Base-by-base conservation (phyloP, 2,329 filamentous ascomycete species). In the Phaeosphaeriaceae sp. region DNA sequence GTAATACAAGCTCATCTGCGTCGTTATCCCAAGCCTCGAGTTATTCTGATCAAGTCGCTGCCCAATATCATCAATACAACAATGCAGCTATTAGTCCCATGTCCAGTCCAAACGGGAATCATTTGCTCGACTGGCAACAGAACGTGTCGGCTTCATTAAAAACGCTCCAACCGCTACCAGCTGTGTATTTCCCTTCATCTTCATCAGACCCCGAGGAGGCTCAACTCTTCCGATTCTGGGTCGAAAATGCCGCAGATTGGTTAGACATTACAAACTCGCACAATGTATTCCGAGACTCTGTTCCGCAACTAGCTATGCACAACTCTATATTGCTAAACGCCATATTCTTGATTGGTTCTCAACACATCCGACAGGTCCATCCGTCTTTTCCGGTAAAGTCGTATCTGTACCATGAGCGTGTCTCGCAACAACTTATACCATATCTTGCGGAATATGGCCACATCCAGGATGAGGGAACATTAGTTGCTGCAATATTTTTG, bases 311-410 rank as follows among this genome's bases (percentile, higher is more conserved):
- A 26, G 54, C 59, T 6, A 68, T 70, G 3, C 56, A 66, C 20
- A 76, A 73, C 32, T 72, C 75, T 0, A 68, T 77, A 15, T 56
- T 80, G 15, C 54, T 72, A 46, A 71, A 71, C 46, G 71, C 72
- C 3, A 68, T 75, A n/a, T 64, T 71, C 29, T 73, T 74, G 17
- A 71, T 68, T 5, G 72, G 74, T 4, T 70, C 74, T 15, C 65
- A 75, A 42, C 72, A 76, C 44, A 54, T 77, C 11, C 66, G 62
- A 23, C 69, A 67, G 15, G 39, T 48, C 29, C 45, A 60, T 35
- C 46, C 52, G 4, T 28, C 46, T 8, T 60, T 58, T 30, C 54
- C 52, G 8, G 46, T 50, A 3, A 48, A 46, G 20, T 48, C 58
- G 5, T 64, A 49, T 26, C 6, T 49, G 8, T 62, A 64, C 15